These are phyloP conservation scores for Eutypa lata DNA, from an alignment of 2,329 filamentous ascomycete species.

Conservation along the genomic window DNA sequence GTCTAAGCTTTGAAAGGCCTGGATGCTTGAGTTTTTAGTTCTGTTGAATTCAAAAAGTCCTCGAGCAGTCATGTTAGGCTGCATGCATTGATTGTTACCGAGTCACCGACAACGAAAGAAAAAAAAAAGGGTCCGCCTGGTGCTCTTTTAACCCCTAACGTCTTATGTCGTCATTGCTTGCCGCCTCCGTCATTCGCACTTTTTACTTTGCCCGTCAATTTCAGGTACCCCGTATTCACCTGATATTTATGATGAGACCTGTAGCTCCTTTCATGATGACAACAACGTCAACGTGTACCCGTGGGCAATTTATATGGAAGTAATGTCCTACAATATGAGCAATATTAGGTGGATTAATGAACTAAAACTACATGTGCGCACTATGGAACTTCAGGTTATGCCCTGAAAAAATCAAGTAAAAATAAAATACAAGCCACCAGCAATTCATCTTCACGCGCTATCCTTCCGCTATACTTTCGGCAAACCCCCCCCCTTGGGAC, in stretches of 20 bases:
- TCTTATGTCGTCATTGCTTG: constrained; percentile 1
- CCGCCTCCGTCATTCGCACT: background rate
- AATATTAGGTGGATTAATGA: too few relatives aligned
- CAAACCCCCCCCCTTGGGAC: background rate
- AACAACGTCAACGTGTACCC: background rate
- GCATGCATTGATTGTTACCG: background rate
- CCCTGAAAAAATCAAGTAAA: background rate
- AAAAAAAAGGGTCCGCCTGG: background rate
- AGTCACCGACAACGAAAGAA: constrained; percentile 1
- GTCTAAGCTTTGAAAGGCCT: too few relatives aligned
- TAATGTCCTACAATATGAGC: too few relatives aligned
- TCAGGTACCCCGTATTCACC: background rate
- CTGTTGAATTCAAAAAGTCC: background rate
- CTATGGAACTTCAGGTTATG: too few relatives aligned
- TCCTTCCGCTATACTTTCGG: background rate
- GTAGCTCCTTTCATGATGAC: background rate
- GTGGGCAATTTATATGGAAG: background rate
- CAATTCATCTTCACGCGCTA: background rate
- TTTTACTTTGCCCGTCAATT: background rate
- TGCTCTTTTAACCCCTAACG: background rate
- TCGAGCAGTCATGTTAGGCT: background rate
- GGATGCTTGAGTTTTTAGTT: background rate
- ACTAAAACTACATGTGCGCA: too few relatives aligned
- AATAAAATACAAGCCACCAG: background rate
- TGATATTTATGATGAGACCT: background rate